phyloP scores from a whole-genome alignment of 768 basidiomycete genomes.

The Termitomyces sp. region DNA sequence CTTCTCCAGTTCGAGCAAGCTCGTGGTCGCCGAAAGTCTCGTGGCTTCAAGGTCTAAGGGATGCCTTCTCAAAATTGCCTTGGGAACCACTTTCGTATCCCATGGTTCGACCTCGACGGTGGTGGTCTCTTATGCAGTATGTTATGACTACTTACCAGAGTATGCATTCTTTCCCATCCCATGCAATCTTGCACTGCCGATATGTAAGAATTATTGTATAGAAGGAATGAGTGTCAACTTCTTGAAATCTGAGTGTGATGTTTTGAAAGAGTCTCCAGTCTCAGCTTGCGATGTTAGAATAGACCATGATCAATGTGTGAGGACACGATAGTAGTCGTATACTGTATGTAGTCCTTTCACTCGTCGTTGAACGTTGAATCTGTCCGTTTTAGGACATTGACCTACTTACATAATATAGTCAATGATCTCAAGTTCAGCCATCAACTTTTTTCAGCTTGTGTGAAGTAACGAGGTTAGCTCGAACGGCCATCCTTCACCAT shows the following conservation, averaged over 20 bases:
- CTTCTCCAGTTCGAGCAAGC: conserved; percentile 83
- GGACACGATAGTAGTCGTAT: no score
- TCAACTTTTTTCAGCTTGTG: neutral
- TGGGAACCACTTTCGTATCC: conserved; percentile 13
- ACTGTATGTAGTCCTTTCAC: no score
- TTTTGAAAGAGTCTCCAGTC: no score
- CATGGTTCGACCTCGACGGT: conserved; percentile 22
- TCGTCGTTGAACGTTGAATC: no score
- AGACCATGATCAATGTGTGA: no score
- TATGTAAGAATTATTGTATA: conserved; percentile 7
- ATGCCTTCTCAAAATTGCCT: conserved; percentile 22
- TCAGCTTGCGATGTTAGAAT: no score
- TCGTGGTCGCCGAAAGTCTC: conserved; percentile 98
- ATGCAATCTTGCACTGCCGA: conserved; percentile 11
- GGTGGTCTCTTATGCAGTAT: conserved; percentile 33
- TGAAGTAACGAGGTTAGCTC: neutral
- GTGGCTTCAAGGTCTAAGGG: conserved; percentile 92
- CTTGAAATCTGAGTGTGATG: neutral
- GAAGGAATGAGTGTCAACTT: neutral
- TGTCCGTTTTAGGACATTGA: no score
- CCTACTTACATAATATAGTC: no score
- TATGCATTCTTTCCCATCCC: conserved; percentile 24
- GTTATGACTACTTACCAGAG: conserved; percentile 20
- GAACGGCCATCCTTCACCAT: neutral
- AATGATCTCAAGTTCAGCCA: neutral